A percentile compares a stretch with the other conserved stretches of the same genome.
phyloP scores from a whole-genome alignment of 148 eudicot genomes.

The Vaccinium macrocarpon region DNA sequence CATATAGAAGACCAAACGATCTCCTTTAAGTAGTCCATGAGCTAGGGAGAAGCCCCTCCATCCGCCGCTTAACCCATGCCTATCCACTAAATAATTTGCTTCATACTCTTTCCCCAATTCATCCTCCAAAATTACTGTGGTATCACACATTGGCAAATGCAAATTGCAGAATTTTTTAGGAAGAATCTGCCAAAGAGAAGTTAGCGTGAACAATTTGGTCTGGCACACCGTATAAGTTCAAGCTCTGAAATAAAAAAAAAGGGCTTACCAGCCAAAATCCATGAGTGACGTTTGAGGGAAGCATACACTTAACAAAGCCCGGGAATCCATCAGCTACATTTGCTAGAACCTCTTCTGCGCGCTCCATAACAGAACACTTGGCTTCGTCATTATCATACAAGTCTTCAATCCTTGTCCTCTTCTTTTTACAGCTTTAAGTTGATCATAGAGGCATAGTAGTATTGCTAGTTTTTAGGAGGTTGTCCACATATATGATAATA shows the following conservation, averaged over 20 bases:
- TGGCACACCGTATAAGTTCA: neutral
- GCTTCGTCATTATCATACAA: conserved; percentile 43
- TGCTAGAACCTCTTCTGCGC: conserved; percentile 35
- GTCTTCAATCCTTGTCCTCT: conserved; percentile 38
- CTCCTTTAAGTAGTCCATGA: conserved; percentile 48
- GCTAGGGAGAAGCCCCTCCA: conserved; percentile 54
- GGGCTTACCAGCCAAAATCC: conserved; percentile 59
- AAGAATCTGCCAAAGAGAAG: conserved; percentile 34
- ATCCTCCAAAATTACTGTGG: conserved; percentile 40
- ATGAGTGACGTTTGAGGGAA: conserved; percentile 53
- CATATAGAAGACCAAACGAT: conserved; percentile 43
- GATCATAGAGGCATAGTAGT: conserved; percentile 8
- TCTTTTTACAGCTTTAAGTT: conserved; percentile 26
- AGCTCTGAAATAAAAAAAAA: neutral
- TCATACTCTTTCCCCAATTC: conserved; percentile 43
- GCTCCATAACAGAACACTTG: conserved; percentile 39
- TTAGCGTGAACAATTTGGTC: conserved; percentile 4
- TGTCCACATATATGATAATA: neutral
- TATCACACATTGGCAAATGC: conserved; percentile 42
- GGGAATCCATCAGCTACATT: conserved; percentile 29
- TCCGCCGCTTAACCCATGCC: conserved; percentile 58
- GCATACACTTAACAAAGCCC: conserved; percentile 48
- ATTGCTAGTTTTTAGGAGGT: neutral
- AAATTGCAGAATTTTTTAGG: conserved; percentile 40
- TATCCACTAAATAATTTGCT: conserved; percentile 33